Evolutionary conservation across 2,329 filamentous ascomycete genomes (phyloP), one percentile per base, ranked within the genome.

Genomic region (Emericellopsis cladophorae): DNA sequence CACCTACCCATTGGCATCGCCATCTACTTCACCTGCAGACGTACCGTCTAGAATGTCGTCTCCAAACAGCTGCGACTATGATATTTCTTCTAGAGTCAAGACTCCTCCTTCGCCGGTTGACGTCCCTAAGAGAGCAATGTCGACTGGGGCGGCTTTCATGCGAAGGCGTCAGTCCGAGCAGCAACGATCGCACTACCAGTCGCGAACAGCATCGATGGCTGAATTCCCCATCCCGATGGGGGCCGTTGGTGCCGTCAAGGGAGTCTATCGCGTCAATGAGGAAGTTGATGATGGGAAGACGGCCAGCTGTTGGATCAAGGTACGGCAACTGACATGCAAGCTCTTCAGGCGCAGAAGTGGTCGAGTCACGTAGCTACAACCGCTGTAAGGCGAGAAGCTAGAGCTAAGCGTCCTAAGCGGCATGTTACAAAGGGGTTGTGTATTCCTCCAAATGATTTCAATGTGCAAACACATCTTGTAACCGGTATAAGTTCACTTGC

Each of bases 141-240:
- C 42, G 11, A 41, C 42, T 3, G 42, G 42, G 9, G 39, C 42
- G 15, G 39, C 34, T 8, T 44, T 38, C 22, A 39, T 36, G 39
- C 16, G 33, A 7, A 36, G 41, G 31, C 22, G 36, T 11, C 16
- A 29, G 21, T 22, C 31, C 7, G 31, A n/a, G 11, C 16, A n/a
- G 11, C 16, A 35, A 29, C 26, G 7, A 12, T 29, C 26, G 26
- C 26, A 29, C 26, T 21, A 35, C n/a, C 32, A 15, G n/a, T 7
- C 32, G 32, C n/a, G 18, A 14, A 35, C n/a, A 35, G n/a, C 32
- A 10, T 35, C 32, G 9, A 3, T 29, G 8, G 26, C 26, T 9
- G 9, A 29, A 12, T 7, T 29, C 9, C 26, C 26, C 26, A 12
- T 29, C 9, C 26, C 26, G 4, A 12, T 12, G 26, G 26, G 12